Conservation (phyloP, 73 alveolate species). For the Tetrahymena borealis region DNA sequence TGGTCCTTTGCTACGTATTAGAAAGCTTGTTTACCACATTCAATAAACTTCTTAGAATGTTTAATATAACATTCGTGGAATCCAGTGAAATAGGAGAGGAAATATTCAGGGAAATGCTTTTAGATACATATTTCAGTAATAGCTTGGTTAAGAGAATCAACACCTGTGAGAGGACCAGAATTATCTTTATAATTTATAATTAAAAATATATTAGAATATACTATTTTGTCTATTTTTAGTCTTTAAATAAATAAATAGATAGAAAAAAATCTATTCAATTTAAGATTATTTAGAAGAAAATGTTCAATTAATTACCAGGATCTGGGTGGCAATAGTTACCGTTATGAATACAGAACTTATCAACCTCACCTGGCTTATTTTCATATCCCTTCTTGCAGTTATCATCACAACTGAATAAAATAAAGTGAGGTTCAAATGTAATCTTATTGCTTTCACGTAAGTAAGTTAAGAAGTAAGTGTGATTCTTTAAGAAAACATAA, state of each 20-base stretch:
- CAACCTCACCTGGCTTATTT: background rate
- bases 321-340: background rate
- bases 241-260: background rate
- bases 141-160: background rate
- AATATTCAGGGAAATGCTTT: background rate
- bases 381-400: background rate
- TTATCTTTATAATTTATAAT: background rate
- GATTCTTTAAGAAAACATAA: background rate
- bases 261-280: no score
- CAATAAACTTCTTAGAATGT: background rate
- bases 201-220: background rate
- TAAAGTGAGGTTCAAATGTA: background rate
- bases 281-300: no score
- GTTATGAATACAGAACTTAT: background rate
- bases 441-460: background rate
- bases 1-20: background rate
- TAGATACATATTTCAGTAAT: background rate
- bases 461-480: background rate
- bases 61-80: background rate
- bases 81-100: background rate
- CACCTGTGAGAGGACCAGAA: background rate
- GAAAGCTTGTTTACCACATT: background rate
- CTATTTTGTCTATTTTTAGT: no score
- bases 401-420: background rate
- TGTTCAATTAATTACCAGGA: background rate